Evolutionary conservation across 1,284 basidiomycete genomes (phyloP).

Genomic region (Leccinum pallidistipes): DNA sequence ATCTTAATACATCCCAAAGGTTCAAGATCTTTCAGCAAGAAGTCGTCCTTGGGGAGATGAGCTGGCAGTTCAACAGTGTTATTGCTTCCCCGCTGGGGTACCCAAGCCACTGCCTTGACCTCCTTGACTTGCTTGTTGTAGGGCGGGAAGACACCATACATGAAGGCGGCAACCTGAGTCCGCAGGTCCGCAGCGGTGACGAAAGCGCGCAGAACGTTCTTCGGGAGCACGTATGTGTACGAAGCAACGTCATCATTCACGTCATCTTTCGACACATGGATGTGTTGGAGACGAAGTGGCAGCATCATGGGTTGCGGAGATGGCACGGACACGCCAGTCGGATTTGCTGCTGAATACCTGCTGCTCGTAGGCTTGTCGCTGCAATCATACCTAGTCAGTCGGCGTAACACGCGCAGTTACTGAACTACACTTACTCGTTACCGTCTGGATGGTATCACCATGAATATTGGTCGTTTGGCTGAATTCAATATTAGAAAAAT

Average conservation of each 20-base stretch:
- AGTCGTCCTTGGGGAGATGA: constrained; percentile 90
- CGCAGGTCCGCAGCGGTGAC: constrained; percentile 93
- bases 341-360: constrained; percentile 98
- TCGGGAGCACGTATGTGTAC: constrained; percentile 94
- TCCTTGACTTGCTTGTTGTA: constrained; percentile 99
- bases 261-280: constrained; percentile 99
- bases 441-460: constrained; percentile 94
- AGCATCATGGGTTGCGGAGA: constrained; percentile 88
- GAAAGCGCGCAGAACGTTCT: constrained; percentile 96
- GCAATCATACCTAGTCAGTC: constrained; percentile 16
- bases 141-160: constrained; percentile 91
- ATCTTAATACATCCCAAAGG: constrained; percentile 99
- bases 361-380: constrained; percentile 96
- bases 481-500: constrained; percentile 18
- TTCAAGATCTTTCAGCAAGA: constrained; percentile 91
- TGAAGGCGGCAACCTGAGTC: constrained; percentile 92
- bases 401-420: not conserved
- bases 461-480: constrained; percentile 96
- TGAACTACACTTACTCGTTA: constrained; percentile 69
- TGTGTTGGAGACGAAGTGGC: constrained; percentile 94
- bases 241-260: constrained; percentile 96
- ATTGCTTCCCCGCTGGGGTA: constrained; percentile 96
- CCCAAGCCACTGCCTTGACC: constrained; percentile 95
- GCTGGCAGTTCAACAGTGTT: constrained; percentile 88
- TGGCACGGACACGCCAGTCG: constrained; percentile 97